Evolutionary conservation across 2,329 filamentous ascomycete species (phyloP), one percentile per base, ranked within the genome.

Genomic region (Phialophora expanda): DNA sequence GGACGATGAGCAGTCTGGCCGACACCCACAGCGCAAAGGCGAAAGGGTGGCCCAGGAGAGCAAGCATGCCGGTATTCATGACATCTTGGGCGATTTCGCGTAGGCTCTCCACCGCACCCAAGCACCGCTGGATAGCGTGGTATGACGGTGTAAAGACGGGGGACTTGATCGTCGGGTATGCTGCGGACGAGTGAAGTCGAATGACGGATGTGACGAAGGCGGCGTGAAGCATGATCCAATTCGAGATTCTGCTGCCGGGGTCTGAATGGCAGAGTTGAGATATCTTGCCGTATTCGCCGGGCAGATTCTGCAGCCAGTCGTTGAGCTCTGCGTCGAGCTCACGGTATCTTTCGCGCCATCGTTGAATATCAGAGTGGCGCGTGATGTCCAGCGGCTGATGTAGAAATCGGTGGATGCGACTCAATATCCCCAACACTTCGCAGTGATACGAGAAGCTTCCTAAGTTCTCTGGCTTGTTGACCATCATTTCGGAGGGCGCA

Each of bases 141-240:
- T 92, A 96, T 0, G 91, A 96, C 0, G 93, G 67, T 0, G 91
- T 93, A 79, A 97, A 97, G 59, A 96, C 94, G 17, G 90, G 89
- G 1, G 92, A 96, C 34, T 92, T 86, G 3, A 91, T 95, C 4
- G 92, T 96, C 1, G 93, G 93, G 77, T 97, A 97, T 1, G 93
- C 93, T 4, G 93, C 92, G 0, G 92, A 96, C 0, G 93, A 96
- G 79, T 97, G 93, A 20, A 97, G 85, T 46, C 93, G 88, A 71
- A 97, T 96, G 4, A 96, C 89, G 53, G 93, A 90, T 83, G 92
- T 96, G 76, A 96, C 91, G 74, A 93, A 96, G 0, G 92, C 93
- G 4, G 91, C 90, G 75, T 97, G 93, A 28, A 97, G 83, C 89
- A 96, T 96, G 60, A 97, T 88, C 90, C 92, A 93, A 74, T 91